Evolutionary conservation across 345 rosid species (phyloP), one percentile per base, ranked within the genome.

Genomic region (Sonneratia caseolaris): DNA sequence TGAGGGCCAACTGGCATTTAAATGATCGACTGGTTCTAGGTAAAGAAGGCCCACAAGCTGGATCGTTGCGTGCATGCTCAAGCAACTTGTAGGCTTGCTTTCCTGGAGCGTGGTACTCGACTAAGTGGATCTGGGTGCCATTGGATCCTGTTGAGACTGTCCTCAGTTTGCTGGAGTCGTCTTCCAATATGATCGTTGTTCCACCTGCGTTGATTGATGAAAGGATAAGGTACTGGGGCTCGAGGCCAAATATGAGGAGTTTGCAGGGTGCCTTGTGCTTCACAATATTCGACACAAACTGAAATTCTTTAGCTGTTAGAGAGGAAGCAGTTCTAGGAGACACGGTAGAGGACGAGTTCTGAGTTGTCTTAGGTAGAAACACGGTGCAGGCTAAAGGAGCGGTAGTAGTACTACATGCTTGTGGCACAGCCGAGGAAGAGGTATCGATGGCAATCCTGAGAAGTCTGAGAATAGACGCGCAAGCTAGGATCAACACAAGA

Each of bases 231-330:
- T 89, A 84, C 70, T 82, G 86, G 16, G 77, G 76, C 67, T 86
- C 85, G 64, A 80, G 77, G 67, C 97, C 97, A 15, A 91, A 90
- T 70, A 88, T 80, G 62, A 94, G 98, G 73, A 91, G 84, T 76
- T 88, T 91, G 85, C 98, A 89, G 51, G 96, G 98, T 37, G 86
- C 82, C 77, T 68, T 85, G 35, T 24, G 68, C 67, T 78, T 76
- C 53, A 94, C 45, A 49, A 86, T 77, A 49, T 82, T 78, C 9
- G 81, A 76, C 12, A 94, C 81, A 77, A 91, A 74, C 71, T 75
- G 80, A 78, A 84, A 79, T 79, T 94, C 98, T 81, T 88, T 94
- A 56, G 77, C 76, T 13, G 87, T 81, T 74, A 90, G 89, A 71
- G 56, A 16, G 69, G 67, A 43, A 36, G 76, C 53, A 32, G 75